Evolutionary conservation across 2,329 filamentous ascomycete species (phyloP), one percentile per base, ranked within the genome.

Genomic region (Neofusicoccum parvum): DNA sequence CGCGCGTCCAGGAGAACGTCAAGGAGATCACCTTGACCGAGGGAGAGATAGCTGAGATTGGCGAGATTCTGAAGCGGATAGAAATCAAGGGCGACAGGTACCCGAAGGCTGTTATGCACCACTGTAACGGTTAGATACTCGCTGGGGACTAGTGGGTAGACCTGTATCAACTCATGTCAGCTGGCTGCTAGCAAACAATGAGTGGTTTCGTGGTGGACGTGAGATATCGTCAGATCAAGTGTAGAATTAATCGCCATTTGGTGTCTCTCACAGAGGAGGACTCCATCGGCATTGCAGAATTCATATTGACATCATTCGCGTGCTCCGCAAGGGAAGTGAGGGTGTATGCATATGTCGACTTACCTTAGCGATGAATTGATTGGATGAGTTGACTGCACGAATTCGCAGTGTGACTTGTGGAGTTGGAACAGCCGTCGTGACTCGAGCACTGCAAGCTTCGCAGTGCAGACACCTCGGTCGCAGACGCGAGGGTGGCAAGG

Each of bases 1-100:
- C 78, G 43, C 81, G 88, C 23, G 81, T 90, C 11, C 70, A 79
- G n/a, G 88, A 91, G 80, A 91, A 91, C 69, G 76, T 80, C 37
- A 60, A 50, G 64, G 53, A 65, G 15, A 76, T 82, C 20, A 74
- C 79, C 41, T 72, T 85, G 45, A 79, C 72, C 58, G 79, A 81
- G n/a, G 75, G 77, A 37, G 82, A 85, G 56, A 69, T 86, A 74
- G 80, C 80, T 50, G 82, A 83, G 70, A 79, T 88, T 62, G 80
- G 83, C 46, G 77, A 79, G 17, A 80, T 88, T 65, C 67, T 86
- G 67, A 81, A 82, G 68, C 80, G 78, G 63, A 74, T 82, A 45
- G 72, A 78, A 51, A 72, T 82, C 36, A 69, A 73, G 9, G 82
- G 82, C 36, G 77, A 68, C 3, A 73, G 82, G 64, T 83, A 84